These are phyloP conservation scores for Lachnellula occidentalis DNA, from an alignment of 2,329 filamentous ascomycete species.

Conservation along the genomic window DNA sequence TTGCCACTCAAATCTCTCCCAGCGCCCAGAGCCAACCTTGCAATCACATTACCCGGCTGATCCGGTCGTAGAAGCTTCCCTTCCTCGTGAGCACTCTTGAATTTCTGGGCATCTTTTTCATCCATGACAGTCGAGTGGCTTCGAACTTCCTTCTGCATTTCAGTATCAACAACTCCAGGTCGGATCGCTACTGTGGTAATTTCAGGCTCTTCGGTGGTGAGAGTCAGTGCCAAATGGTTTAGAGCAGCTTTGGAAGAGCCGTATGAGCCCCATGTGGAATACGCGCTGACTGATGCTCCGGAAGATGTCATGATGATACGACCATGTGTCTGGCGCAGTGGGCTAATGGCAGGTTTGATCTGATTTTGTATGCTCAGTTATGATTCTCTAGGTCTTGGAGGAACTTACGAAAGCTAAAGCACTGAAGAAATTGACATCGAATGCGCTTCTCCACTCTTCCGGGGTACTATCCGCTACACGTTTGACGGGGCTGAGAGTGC, in stretches of 20 bases:
- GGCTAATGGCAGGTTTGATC: slow-evolving; percentile 65
- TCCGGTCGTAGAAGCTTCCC: slow-evolving; percentile 75
- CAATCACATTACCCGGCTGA: slow-evolving; percentile 81
- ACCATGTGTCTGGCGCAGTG: slow-evolving; percentile 63
- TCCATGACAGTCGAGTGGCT: slow-evolving; percentile 60
- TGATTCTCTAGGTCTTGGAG: slow-evolving; percentile 4
- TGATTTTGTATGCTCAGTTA: slow-evolving; percentile 30
- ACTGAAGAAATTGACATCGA: slow-evolving; percentile 85
- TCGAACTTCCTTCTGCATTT: slow-evolving; percentile 81
- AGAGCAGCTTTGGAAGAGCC: slow-evolving; percentile 78
- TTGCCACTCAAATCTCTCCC: slow-evolving; percentile 66
- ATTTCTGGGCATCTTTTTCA: slow-evolving; percentile 53
- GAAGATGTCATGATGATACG: slow-evolving; percentile 75
- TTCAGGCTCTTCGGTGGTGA: slow-evolving; percentile 70
- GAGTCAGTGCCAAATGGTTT: slow-evolving; percentile 70
- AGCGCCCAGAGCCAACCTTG: slow-evolving; percentile 64
- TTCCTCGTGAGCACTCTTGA: slow-evolving; percentile 61
- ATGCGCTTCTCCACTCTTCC: slow-evolving; percentile 69
- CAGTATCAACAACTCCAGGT: slow-evolving; percentile 80
- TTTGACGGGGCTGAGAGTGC: slow-evolving; percentile 68
- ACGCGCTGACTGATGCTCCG: slow-evolving; percentile 63
- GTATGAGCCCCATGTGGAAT: slow-evolving; percentile 73
- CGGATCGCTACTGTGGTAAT: slow-evolving; percentile 68
- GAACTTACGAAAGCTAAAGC: slow-evolving; percentile 65
- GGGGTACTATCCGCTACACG: slow-evolving; percentile 61